phyloP scores from a whole-genome alignment of 176 grass and related monocot species.

The Lolium multiflorum region DNA sequence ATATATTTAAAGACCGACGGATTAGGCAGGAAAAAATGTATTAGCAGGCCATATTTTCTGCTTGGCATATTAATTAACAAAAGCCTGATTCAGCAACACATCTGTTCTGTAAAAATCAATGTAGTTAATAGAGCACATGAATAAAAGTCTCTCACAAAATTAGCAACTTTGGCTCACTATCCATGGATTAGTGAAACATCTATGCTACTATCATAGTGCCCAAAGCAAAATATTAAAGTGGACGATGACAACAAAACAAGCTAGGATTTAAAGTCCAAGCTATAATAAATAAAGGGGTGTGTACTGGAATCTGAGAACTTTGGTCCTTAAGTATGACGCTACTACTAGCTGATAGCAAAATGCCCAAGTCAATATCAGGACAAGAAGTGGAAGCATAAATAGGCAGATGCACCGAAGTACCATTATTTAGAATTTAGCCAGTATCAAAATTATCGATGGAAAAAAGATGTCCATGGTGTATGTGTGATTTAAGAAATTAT shows the following conservation, averaged over 20 bases:
- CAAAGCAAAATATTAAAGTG: not conserved
- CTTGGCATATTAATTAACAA: not conserved
- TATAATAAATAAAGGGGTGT: not conserved
- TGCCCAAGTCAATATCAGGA: not conserved
- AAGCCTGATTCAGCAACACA: conserved; percentile 7
- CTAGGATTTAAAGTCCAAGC: not conserved
- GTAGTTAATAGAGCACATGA: conserved; percentile 21
- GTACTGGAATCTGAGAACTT: not conserved
- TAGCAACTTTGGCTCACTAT: not conserved
- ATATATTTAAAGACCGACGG: no score
- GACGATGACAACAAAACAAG: not conserved
- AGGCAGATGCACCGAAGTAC: not conserved
- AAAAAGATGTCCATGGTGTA: not conserved
- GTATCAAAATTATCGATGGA: not conserved
- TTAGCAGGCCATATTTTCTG: no score
- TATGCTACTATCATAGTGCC: not conserved
- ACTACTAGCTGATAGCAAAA: not conserved
- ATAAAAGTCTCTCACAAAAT: not conserved
- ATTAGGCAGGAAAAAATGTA: no score
- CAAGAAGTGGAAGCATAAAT: not conserved
- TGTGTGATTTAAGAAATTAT: not conserved
- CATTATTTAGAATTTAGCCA: not conserved
- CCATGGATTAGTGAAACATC: not conserved
- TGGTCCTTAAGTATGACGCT: not conserved
- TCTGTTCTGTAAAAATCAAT: conserved; percentile 27